phyloP scores from a whole-genome alignment of 2,329 filamentous ascomycete genomes.

The Beauveria sp. region DNA sequence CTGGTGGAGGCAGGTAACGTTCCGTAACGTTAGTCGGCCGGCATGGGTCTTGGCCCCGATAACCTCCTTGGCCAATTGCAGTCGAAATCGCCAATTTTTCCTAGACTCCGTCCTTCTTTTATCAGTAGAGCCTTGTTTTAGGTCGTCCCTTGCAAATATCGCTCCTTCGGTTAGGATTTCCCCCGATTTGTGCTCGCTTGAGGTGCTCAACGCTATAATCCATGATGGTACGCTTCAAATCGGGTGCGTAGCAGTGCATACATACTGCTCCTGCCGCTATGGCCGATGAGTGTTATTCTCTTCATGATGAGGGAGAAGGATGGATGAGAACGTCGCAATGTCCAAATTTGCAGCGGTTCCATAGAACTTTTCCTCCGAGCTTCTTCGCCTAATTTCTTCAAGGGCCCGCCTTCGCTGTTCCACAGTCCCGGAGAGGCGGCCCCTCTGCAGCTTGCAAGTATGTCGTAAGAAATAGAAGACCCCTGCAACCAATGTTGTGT shows the following conservation, averaged over 20 bases:
- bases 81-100: neutral
- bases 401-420: neutral
- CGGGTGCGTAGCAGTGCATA: no score
- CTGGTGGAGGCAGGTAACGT: constrained; percentile 1
- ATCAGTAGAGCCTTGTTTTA: neutral
- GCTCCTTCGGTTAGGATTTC: no score
- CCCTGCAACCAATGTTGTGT: neutral
- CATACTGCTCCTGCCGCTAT: no score
- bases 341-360: neutral
- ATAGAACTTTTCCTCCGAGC: neutral
- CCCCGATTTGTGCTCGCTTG: neutral
- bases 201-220: no score
- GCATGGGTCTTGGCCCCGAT: neutral
- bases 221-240: no score
- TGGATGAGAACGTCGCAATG: neutral
- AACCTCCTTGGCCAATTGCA: neutral
- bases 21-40: neutral
- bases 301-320: neutral
- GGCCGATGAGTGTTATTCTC: neutral
- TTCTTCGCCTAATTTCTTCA: neutral
- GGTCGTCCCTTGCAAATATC: no score
- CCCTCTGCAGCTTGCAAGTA: neutral
- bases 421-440: neutral
- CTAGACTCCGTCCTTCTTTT: neutral
- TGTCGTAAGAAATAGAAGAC: neutral